These are phyloP conservation scores for Globisporangium sylvaticum DNA, from an alignment of 352 stramenopile species.

Conservation along the genomic window DNA sequence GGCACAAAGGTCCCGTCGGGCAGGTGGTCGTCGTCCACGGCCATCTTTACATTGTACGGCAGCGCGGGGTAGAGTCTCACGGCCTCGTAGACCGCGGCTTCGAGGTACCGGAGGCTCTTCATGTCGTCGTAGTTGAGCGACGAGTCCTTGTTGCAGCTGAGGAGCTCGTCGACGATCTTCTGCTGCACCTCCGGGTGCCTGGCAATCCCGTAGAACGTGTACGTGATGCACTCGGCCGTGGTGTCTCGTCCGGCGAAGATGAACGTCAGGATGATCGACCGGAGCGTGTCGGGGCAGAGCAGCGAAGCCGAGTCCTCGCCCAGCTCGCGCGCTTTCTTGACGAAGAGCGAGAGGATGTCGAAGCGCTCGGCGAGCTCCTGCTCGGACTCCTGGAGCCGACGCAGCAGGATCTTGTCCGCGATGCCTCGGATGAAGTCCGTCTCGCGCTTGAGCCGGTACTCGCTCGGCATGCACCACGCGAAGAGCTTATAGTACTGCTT, in stretches of 20 bases:
- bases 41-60: slow-evolving; percentile 65
- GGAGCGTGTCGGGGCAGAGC: slow-evolving; percentile 34
- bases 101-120: slow-evolving; percentile 60
- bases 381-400: slow-evolving; percentile 29
- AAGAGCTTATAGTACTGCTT: slow-evolving; percentile 66
- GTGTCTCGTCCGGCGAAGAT: slow-evolving; percentile 86
- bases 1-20: slow-evolving; percentile 27
- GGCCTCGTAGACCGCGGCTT: slow-evolving; percentile 66
- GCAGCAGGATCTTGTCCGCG: slow-evolving; percentile 42
- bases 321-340: slow-evolving; percentile 46
- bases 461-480: slow-evolving; percentile 56
- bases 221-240: slow-evolving; percentile 67
- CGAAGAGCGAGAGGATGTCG: slow-evolving; percentile 55
- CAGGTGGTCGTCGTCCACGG: slow-evolving; percentile 6
- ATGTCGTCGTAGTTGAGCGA: slow-evolving; percentile 49
- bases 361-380: slow-evolving; percentile 26
- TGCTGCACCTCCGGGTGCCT: slow-evolving; percentile 50
- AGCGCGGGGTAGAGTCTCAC: slow-evolving; percentile 74
- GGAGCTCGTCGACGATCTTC: slow-evolving; percentile 54
- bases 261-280: slow-evolving; percentile 73
- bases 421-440: slow-evolving; percentile 30
- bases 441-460: slow-evolving; percentile 32
- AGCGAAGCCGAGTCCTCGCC: slow-evolving; percentile 18
- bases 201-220: slow-evolving; percentile 70
- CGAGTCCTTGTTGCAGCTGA: slow-evolving; percentile 14